Evolutionary conservation across 495 filamentous ascomycete species (phyloP), one percentile per base, ranked within the genome.

Genomic region (Xylona heveae): DNA sequence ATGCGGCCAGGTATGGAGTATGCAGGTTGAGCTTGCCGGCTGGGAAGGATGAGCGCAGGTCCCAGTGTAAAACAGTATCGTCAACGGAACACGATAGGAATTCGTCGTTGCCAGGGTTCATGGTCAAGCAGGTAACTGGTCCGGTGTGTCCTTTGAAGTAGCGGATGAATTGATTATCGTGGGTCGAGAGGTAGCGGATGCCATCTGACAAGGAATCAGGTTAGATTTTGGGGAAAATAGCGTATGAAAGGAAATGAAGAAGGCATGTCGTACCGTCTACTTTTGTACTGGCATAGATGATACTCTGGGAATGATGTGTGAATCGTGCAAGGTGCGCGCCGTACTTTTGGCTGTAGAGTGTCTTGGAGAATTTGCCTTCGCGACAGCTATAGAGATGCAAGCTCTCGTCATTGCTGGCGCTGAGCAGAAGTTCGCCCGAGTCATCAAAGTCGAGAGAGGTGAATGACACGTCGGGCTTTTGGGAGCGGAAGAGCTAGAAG

Each of bases 361-460:
- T 69, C 49, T 95, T 95, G 17, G 73, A 72, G 35, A 75, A 70
- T 34, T 77, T 79, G 4, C 88, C 88, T 30, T 88, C 82, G 38
- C 77, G 79, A 39, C 85, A 74, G 42, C 81, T 88, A 55, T 83
- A 99, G 19, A 95, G 64, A 44, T 95, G 84, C 38, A 99, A 79
- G 1, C 78, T 88, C 41, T 94, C 83, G 46, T 95, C 90, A 47
- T 72, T 75, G 31, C 81, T 78, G 5, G 79, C 75, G 0, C 83
- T 73, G 46, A 95, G 78, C 24, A 84, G 61, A 24, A 78, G 76
- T 40, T 92, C 82, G 44, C 88, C 88, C 16, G 74, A 72, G 57
- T 94, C 83, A 53, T 95, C 84, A 44, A 93, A 95, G 55, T 95
- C 84, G 42, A 99, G 67, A 3, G 84, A 94, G 1, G 71, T 76